Evolutionary conservation across 2,329 filamentous ascomycete genomes (phyloP), one percentile per base, ranked within the genome.

Genomic region (Penicillium brasilianum): DNA sequence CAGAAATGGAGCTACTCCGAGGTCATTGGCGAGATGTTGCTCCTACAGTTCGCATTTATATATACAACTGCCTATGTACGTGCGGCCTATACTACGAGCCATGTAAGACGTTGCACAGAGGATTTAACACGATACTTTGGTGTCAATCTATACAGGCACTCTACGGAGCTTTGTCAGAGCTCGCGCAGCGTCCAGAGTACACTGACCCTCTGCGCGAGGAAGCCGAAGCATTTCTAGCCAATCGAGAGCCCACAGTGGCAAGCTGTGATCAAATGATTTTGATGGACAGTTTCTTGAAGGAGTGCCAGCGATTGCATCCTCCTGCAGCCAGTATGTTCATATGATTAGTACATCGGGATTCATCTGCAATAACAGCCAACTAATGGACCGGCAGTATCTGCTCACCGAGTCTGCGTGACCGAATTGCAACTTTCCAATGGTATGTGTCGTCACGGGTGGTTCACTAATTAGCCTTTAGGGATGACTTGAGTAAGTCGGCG

Each of bases 21-120:
- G 43, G 66, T 69, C 14, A 61, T 69, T 43, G 66, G 67, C 4
- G 66, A 69, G 28, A 64, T 69, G 62, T 51, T 69, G 2, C 58
- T 69, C 9, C 51, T 69, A 13, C 66, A 69, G 41, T 69, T 69
- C 41, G 67, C 67, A 18, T 69, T 69, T 28, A 64, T 69, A 53
- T 69, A 69, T 20, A 69, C 67, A 4, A 68, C 67, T 6, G 60
- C 64, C 25, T 69, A 69, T 53, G 67, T 68, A 49, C 16, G 62
- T 58, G 1, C 16, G 11, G 28, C 16, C 14, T 37, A 6, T 7
- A 9, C 34, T 30, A 49, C 30, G 44, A 30, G 18, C 20, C 9
- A 18, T n/a, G 4, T 41, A 11, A 37, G 32, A 13, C 34, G 34
- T 18, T 13, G 25, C 20, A 22, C 14, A 0, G 22, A 14, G 20